Conservation (phyloP, 352 stramenopile genomes). For the Pythium oligandrum region DNA sequence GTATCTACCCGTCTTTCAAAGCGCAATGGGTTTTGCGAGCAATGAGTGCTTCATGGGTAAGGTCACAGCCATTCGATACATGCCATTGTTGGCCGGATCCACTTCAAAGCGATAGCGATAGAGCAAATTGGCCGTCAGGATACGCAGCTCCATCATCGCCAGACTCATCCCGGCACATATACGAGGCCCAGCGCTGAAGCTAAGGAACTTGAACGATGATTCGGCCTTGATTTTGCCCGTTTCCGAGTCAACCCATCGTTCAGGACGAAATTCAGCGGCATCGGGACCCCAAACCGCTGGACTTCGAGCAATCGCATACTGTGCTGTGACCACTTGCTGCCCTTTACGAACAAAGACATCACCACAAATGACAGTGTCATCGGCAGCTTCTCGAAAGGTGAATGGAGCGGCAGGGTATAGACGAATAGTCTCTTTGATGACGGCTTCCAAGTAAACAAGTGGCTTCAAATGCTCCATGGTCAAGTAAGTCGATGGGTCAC, state of each 20-base stretch:
- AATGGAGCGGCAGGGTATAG: slow-evolving; percentile 55
- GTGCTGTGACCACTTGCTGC: slow-evolving; percentile 15
- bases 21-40: too few species aligned
- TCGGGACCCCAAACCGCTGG: slow-evolving; percentile 32
- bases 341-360: slow-evolving; percentile 17
- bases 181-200: too few species aligned
- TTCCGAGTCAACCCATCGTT: slow-evolving; percentile 32
- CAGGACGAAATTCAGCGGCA: slow-evolving; percentile 39
- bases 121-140: too few species aligned
- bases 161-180: too few species aligned
- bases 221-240: background rate
- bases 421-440: slow-evolving; percentile 48
- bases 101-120: too few species aligned
- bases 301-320: slow-evolving; percentile 26
- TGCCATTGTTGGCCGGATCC: too few species aligned
- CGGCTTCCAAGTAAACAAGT: slow-evolving; percentile 48
- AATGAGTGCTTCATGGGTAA: too few species aligned
- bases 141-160: too few species aligned
- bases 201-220: too few species aligned
- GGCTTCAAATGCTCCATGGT: slow-evolving; percentile 37
- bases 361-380: slow-evolving; percentile 39
- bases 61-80: too few species aligned
- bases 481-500: slow-evolving; percentile 18
- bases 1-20: too few species aligned
- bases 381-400: slow-evolving; percentile 47